Evolutionary conservation across 2,329 filamentous ascomycete genomes (phyloP), one percentile per base, ranked within the genome.

Genomic region (Alternaria sp.): DNA sequence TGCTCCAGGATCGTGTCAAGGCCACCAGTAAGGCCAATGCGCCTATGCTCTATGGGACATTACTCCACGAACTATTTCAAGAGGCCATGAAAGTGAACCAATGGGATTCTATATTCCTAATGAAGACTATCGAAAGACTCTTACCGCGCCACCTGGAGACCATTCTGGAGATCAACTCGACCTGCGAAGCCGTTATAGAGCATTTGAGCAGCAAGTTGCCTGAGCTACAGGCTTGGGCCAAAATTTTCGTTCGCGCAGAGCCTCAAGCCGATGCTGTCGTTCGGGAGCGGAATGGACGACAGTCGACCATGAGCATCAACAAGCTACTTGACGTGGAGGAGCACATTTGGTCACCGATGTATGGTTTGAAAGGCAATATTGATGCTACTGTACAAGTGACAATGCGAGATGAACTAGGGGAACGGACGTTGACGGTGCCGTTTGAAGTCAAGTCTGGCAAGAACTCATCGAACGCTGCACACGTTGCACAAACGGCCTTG

Each of bases 311-410:
- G 85, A 93, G 91, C 67, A 88, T 99, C 67, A 96, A 89, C 71
- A 99, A 98, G 74, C 82, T 99, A 28, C 88, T 99, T 13, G 95
- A 98, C 73, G 91, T 99, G 9, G 95, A 99, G 75, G 95, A 99
- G 77, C 95, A 98, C 73, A 88, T 99, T 28, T 99, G 95, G 95
- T 98, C 94, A 6, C 95, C 95, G 0, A 94, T 93, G 87, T 99
- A 96, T 74, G 95, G 95, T 0, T 82, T 99, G 14, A 99, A 99
- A 77, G 95, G 95, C 29, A 99, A 98, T 69, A 95, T 99, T 59
- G 95, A 99, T 79, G 95, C 95, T 28, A 98, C 95, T 0, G 91
- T 99, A 1, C 92, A 99, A 79, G 90, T 95, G 14, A 87, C 86
- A 0, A 90, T 97, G 82, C 82, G 86, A 54, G 90, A 96, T 56